phyloP scores from a whole-genome alignment of 1,284 basidiomycete genomes.

The Trametes pubescens region DNA sequence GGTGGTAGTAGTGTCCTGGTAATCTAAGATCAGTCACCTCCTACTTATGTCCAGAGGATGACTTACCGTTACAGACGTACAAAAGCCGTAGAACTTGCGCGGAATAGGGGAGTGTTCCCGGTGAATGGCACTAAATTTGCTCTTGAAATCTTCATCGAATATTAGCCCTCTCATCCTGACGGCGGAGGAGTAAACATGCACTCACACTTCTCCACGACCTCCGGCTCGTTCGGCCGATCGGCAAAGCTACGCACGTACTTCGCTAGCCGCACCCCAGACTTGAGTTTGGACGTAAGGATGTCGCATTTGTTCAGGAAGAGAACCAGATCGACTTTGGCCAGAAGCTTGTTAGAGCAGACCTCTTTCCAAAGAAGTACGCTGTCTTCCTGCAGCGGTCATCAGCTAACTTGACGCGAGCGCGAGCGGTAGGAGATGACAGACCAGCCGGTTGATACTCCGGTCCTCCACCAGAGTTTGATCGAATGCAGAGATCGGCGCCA shows the following conservation, averaged over 20 bases:
- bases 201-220: constrained; percentile 74
- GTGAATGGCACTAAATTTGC: constrained; percentile 82
- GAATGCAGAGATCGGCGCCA: constrained; percentile 82
- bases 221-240: constrained; percentile 75
- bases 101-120: constrained; percentile 78
- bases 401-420: constrained; percentile 15
- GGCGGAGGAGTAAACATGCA: constrained; percentile 4
- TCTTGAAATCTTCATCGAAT: constrained; percentile 62
- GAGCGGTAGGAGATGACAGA: constrained; percentile 42
- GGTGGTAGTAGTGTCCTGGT: constrained; percentile 75
- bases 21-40: not conserved
- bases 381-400: constrained; percentile 63
- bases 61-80: constrained; percentile 77
- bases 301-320: constrained; percentile 86
- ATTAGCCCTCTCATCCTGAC: not conserved
- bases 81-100: constrained; percentile 81
- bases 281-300: constrained; percentile 71
- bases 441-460: constrained; percentile 72
- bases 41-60: not conserved
- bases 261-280: constrained; percentile 63
- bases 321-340: constrained; percentile 76
- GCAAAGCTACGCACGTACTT: constrained; percentile 80
- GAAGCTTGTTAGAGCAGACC: constrained; percentile 76
- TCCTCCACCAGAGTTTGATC: constrained; percentile 81
- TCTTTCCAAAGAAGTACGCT: constrained; percentile 83